Evolutionary conservation across 495 filamentous ascomycete species (phyloP).

Genomic region (Penicillium malachiteum): DNA sequence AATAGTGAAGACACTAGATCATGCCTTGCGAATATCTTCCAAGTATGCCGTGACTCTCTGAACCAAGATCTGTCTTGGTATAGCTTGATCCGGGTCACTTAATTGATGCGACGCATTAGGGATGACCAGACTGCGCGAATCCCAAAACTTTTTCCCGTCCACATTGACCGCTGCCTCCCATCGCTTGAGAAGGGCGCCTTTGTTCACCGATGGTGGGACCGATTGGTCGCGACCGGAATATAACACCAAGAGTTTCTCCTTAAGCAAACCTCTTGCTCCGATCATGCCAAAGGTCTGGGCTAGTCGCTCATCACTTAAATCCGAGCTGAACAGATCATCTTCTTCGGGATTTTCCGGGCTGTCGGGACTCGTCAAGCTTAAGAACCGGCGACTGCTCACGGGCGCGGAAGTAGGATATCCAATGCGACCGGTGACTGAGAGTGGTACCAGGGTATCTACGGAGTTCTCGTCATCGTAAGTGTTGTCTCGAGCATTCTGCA

Average conservation of each 20-base stretch:
- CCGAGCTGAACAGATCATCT: slow-evolving; percentile 86
- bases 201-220: slow-evolving; percentile 63
- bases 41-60: slow-evolving; percentile 35
- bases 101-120: slow-evolving; percentile 47
- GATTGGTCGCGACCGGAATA: slow-evolving; percentile 70
- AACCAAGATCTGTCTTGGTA: slow-evolving; percentile 38
- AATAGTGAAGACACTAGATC: neutral
- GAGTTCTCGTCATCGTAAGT: slow-evolving; percentile 20
- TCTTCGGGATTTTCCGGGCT: slow-evolving; percentile 56
- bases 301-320: slow-evolving; percentile 60
- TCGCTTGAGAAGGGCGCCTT: slow-evolving; percentile 54
- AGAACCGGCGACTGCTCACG: slow-evolving; percentile 63
- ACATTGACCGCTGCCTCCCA: slow-evolving; percentile 61
- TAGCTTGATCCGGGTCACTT: slow-evolving; percentile 46
- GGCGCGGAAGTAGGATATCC: slow-evolving; percentile 45
- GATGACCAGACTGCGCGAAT: slow-evolving; percentile 41
- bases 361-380: slow-evolving; percentile 58
- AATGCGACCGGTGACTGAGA: slow-evolving; percentile 35
- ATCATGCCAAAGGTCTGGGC: slow-evolving; percentile 62
- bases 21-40: slow-evolving; percentile 5
- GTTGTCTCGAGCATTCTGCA: slow-evolving; percentile 22
- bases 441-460: slow-evolving; percentile 35
- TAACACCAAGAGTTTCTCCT: slow-evolving; percentile 47
- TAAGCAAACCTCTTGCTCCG: slow-evolving; percentile 50
- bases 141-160: slow-evolving; percentile 32